Evolutionary conservation across 2,329 filamentous ascomycete genomes (phyloP).

Genomic region (Corynespora cassiicola): DNA sequence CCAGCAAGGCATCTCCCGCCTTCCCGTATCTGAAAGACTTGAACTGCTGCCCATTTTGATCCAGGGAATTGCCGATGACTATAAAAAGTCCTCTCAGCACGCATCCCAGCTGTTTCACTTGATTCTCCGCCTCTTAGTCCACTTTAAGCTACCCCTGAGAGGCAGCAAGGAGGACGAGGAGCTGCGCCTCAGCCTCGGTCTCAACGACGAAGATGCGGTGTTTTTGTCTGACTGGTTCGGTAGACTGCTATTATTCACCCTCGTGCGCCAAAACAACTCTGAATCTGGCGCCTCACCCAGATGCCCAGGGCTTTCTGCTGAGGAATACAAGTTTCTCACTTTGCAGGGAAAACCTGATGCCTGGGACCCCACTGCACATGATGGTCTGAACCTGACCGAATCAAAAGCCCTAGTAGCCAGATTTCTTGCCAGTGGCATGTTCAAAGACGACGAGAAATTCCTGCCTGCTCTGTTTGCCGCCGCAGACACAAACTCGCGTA

Average conservation of each 20-base stretch:
- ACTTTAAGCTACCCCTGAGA: slow-evolving; percentile 74
- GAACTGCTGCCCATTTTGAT: slow-evolving; percentile 75
- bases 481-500: slow-evolving; percentile 79
- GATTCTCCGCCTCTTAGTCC: slow-evolving; percentile 76
- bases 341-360: slow-evolving; percentile 71
- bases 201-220: slow-evolving; percentile 73
- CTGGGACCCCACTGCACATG: slow-evolving; percentile 66
- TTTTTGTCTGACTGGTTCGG: slow-evolving; percentile 79
- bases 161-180: slow-evolving; percentile 79
- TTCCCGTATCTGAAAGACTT: slow-evolving; percentile 68
- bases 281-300: slow-evolving; percentile 48
- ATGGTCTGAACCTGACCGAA: slow-evolving; percentile 71
- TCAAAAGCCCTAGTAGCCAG: slow-evolving; percentile 73
- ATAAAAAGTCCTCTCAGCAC: slow-evolving; percentile 61
- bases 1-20: slow-evolving; percentile 76
- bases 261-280: slow-evolving; percentile 40
- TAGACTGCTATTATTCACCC: slow-evolving; percentile 73
- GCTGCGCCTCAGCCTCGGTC: slow-evolving; percentile 69
- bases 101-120: slow-evolving; percentile 79
- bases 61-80: slow-evolving; percentile 68
- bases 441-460: slow-evolving; percentile 82
- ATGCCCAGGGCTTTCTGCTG: slow-evolving; percentile 67
- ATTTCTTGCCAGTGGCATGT: slow-evolving; percentile 84
- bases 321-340: slow-evolving; percentile 73
- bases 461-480: slow-evolving; percentile 83